Conservation (phyloP, 805 yeast genomes). For the Yamadazyma takamatsuzukensis region DNA sequence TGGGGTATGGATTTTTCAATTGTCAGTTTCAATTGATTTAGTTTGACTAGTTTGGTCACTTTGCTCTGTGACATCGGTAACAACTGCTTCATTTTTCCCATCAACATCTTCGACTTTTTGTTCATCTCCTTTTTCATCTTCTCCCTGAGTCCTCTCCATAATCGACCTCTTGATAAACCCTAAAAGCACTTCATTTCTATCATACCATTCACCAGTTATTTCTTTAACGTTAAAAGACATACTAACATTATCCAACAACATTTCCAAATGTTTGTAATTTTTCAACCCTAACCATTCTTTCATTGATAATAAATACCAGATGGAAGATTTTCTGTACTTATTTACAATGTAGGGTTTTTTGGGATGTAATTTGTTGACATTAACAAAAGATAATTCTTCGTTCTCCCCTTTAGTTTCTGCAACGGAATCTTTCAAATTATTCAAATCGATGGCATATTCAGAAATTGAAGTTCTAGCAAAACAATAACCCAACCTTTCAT, state of each 20-base stretch:
- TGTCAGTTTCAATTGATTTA: too few relatives aligned
- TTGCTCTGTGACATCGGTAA: too few relatives aligned
- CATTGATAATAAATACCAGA: constrained; percentile 75
- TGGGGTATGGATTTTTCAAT: too few relatives aligned
- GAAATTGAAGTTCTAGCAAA: constrained; percentile 41
- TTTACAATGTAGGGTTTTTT: constrained; percentile 41
- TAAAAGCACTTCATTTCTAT: constrained; percentile 27
- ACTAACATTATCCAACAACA: constrained; percentile 24
- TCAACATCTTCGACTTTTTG: too few relatives aligned
- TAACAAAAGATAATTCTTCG: constrained; percentile 32
- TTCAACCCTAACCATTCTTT: constrained; percentile 53
- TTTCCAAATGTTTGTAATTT: constrained; percentile 22
- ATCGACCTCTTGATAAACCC: constrained; percentile 16
- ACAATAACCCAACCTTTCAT: constrained; percentile 39
- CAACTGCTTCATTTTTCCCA: too few relatives aligned
- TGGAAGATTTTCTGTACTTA: constrained; percentile 66
- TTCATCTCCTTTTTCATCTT: too few relatives aligned
- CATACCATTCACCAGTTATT: constrained; percentile 26
- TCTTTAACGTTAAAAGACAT: constrained; percentile 18
- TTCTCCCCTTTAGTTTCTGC: constrained; percentile 7
- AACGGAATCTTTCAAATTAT: not conserved
- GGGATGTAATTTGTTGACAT: constrained; percentile 31
- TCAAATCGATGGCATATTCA: not conserved
- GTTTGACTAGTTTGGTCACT: too few relatives aligned
- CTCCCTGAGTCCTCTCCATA: too few relatives aligned